phyloP scores from a whole-genome alignment of 257 asterid genomes.

The Hygrophila difformis region DNA sequence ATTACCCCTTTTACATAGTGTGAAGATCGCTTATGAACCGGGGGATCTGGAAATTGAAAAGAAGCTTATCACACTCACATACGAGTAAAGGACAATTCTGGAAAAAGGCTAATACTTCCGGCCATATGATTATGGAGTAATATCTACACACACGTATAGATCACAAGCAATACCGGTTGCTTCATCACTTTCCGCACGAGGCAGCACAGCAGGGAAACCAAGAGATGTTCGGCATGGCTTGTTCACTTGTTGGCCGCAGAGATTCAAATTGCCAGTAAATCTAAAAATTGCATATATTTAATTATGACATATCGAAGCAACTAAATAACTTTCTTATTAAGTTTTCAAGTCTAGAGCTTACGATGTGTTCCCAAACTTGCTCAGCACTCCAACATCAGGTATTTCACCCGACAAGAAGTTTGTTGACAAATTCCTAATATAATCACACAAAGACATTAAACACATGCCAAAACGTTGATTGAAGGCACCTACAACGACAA shows the following conservation, averaged over 20 bases:
- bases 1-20: slow-evolving; percentile 69
- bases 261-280: slow-evolving; percentile 91
- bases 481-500: no score
- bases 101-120: neutral
- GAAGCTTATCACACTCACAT: neutral
- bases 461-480: no score
- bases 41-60: slow-evolving; percentile 6
- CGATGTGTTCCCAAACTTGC: slow-evolving; percentile 74
- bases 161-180: slow-evolving; percentile 49
- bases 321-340: neutral
- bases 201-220: slow-evolving; percentile 95
- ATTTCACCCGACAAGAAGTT: slow-evolving; percentile 94
- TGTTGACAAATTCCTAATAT: slow-evolving; percentile 71
- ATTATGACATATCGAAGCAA: no score
- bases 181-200: slow-evolving; percentile 80
- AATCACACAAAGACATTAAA: neutral
- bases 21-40: slow-evolving; percentile 64
- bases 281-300: slow-evolving; percentile 16
- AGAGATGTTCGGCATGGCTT: slow-evolving; percentile 90
- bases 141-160: no score
- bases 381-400: slow-evolving; percentile 82
- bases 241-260: slow-evolving; percentile 88
- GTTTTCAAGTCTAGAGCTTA: slow-evolving; percentile 31
- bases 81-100: neutral
- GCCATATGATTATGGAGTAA: no score